Conservation (phyloP, 768 basidiomycete species). For the Mycena indigotica region DNA sequence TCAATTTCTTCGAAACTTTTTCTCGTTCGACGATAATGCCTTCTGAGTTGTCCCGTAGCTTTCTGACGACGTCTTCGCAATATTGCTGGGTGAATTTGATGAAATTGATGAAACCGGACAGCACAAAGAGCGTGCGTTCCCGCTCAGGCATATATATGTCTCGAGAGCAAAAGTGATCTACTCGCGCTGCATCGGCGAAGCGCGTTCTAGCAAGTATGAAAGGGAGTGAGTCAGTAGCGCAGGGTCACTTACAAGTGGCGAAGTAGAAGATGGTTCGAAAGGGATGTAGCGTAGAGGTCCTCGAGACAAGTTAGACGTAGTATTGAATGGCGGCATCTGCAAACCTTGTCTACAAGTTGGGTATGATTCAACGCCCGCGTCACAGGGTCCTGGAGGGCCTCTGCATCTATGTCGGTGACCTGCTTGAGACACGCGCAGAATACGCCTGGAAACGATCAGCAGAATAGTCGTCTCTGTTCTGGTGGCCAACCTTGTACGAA, state of each 20-base stretch:
- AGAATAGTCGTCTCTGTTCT: neutral
- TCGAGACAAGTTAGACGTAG: constrained; percentile 29
- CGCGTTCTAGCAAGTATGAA: constrained; percentile 55
- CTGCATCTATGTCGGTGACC: constrained; percentile 63
- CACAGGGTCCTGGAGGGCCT: constrained; percentile 59
- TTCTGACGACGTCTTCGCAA: constrained; percentile 55
- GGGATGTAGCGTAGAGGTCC: constrained; percentile 66
- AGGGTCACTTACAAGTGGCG: constrained; percentile 62
- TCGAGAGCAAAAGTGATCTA: constrained; percentile 74
- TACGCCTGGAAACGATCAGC: constrained; percentile 33
- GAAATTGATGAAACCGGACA: constrained; percentile 93
- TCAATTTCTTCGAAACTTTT: constrained; percentile 49
- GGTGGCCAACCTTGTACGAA: constrained; percentile 57
- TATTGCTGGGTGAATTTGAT: constrained; percentile 84
- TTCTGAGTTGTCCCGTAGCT: constrained; percentile 63
- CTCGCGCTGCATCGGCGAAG: constrained; percentile 71
- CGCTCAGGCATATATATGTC: constrained; percentile 76
- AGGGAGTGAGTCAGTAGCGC: neutral
- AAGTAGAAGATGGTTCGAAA: constrained; percentile 65
- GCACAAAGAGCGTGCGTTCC: constrained; percentile 70
- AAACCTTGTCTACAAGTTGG: constrained; percentile 57
- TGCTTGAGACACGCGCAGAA: constrained; percentile 74
- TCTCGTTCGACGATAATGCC: constrained; percentile 64
- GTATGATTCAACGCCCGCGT: constrained; percentile 56
- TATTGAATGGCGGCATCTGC: neutral